These are phyloP conservation scores for Diaporthe citri DNA, from an alignment of 2,329 filamentous ascomycete genomes.

Conservation along the genomic window DNA sequence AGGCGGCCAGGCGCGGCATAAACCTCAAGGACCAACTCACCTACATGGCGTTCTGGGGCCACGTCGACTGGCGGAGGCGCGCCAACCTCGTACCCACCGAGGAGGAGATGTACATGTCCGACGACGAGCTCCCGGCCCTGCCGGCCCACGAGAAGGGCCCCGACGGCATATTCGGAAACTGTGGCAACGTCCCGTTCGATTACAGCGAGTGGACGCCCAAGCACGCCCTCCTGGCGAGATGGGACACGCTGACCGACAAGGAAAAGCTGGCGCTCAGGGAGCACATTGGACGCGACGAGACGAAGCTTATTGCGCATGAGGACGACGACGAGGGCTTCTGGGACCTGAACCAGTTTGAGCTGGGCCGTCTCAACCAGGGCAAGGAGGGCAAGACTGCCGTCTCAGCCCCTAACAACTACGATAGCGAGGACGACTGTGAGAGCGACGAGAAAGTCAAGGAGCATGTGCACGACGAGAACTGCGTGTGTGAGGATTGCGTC, in stretches of 20 bases:
- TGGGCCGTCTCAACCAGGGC: not conserved
- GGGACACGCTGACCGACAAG: constrained; percentile 52
- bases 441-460: not conserved
- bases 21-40: constrained; percentile 65
- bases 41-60: constrained; percentile 74
- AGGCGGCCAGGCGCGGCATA: constrained; percentile 65
- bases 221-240: constrained; percentile 60
- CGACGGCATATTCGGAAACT: constrained; percentile 39
- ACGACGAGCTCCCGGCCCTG: constrained; percentile 54
- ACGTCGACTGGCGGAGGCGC: constrained; percentile 65
- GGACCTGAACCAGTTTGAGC: constrained; percentile 7
- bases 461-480: not conserved
- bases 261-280: constrained; percentile 54
- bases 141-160: constrained; percentile 30
- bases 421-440: not conserved
- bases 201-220: constrained; percentile 56
- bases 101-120: constrained; percentile 65
- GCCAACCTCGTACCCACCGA: constrained; percentile 63
- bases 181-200: constrained; percentile 51
- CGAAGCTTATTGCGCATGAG: constrained; percentile 41
- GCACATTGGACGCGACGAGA: constrained; percentile 46
- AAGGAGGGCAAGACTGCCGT: not conserved
- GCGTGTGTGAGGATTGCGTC: not conserved
- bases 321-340: constrained; percentile 36
- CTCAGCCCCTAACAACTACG: not conserved